Conservation (phyloP, 2,329 filamentous ascomycete species). For the Passalora sequoiae region DNA sequence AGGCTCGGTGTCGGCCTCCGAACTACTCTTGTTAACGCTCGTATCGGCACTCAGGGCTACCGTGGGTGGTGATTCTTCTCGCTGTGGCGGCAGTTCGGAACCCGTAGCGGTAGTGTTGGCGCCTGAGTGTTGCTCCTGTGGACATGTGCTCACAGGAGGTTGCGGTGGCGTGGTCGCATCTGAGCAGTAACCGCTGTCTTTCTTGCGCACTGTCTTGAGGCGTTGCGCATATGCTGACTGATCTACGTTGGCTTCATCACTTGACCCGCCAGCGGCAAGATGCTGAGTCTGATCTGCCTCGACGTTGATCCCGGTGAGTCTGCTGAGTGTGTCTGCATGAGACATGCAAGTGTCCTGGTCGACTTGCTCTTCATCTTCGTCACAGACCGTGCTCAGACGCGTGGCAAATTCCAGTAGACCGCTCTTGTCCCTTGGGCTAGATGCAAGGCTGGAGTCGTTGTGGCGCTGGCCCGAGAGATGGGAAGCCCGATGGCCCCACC, state of each 20-base stretch:
- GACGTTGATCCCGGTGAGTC: conserved; percentile 20
- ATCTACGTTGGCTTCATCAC: conserved; percentile 4
- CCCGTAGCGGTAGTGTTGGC: background rate
- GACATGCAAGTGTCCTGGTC: conserved; percentile 11
- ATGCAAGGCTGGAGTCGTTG: conserved; percentile 21
- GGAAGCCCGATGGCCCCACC: conserved; percentile 22
- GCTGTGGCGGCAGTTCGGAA: background rate
- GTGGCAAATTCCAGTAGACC: conserved; percentile 20
- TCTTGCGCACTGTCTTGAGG: conserved; percentile 15
- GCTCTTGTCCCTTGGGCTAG: conserved; percentile 21
- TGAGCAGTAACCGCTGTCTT: conserved; percentile 35
- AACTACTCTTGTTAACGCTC: background rate
- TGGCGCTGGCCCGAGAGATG: conserved; percentile 25
- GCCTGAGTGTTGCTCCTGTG: background rate
- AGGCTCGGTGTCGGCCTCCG: conserved; percentile 2
- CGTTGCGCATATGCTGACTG: background rate
- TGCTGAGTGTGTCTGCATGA: conserved; percentile 25
- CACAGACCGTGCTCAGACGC: conserved; percentile 27
- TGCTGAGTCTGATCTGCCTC: too few relatives aligned
- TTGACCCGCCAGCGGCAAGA: conserved; percentile 2
- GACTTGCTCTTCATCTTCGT: conserved; percentile 19
- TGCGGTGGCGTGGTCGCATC: conserved; percentile 21
- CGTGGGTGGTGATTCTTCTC: background rate
- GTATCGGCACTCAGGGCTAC: background rate
- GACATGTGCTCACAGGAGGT: conserved; percentile 1